Evolutionary conservation across 257 asterid genomes (phyloP).

Genomic region (Knoxia roxburghii): DNA sequence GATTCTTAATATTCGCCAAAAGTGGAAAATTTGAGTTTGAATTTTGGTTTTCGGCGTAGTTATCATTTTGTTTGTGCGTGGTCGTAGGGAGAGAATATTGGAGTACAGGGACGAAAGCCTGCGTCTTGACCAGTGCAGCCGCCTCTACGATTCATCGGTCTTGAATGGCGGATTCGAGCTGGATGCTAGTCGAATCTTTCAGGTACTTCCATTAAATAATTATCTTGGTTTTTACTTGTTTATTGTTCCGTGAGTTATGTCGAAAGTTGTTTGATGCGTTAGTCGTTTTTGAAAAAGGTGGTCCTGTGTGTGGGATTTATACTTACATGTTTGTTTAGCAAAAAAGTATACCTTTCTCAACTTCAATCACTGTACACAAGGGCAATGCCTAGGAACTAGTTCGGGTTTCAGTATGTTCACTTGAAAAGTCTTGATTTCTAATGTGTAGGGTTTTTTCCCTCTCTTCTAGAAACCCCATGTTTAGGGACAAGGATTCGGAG

Average conservation of each 20-base stretch:
- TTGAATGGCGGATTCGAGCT: constrained; percentile 77
- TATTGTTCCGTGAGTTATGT: neutral
- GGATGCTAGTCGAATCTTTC: constrained; percentile 74
- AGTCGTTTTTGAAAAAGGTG: neutral
- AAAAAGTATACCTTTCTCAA: too few species aligned
- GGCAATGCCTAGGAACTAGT: neutral
- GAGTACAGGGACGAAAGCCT: constrained; percentile 91
- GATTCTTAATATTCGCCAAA: neutral
- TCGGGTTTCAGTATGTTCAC: neutral
- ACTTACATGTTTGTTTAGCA: too few species aligned
- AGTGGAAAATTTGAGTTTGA: neutral
- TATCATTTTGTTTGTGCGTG: constrained; percentile 15
- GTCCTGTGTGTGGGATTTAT: too few species aligned
- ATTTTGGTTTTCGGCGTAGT: neutral
- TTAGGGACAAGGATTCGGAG: neutral
- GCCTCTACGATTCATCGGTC: constrained; percentile 83
- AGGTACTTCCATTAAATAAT: constrained; percentile 33
- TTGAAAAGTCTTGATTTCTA: neutral
- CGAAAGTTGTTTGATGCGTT: neutral
- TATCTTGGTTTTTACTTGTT: neutral
- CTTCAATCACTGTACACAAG: too few species aligned
- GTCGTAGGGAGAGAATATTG: constrained; percentile 73
- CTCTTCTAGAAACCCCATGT: neutral
- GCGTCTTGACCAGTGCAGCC: constrained; percentile 78
- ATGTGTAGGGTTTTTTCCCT: neutral